Conservation (phyloP, 139 green algal genomes). For the Chlorella sp. region DNA sequence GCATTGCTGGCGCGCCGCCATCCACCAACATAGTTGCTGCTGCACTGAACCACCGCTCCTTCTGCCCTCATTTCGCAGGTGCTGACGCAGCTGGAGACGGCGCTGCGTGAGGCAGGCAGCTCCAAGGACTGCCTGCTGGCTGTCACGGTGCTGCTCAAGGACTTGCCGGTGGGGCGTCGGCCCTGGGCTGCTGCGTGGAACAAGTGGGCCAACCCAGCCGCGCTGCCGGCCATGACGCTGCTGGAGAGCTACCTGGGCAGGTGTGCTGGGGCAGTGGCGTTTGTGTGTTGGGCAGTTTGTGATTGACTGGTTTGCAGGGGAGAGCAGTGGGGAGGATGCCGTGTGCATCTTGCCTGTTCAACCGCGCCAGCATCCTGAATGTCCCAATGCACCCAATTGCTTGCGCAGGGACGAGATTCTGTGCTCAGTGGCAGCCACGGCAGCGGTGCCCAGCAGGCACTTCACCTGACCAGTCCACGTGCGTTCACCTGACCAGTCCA, state of each 20-base stretch:
- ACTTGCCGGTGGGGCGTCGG: neutral
- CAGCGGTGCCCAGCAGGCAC: neutral
- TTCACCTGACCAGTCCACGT: too few relatives aligned
- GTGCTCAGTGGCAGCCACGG: neutral
- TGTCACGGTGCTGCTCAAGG: conserved; percentile 23
- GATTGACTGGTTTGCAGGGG: too few relatives aligned
- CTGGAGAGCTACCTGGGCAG: conserved; percentile 2
- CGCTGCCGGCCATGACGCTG: neutral
- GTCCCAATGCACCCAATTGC: too few relatives aligned
- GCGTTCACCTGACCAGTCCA: too few relatives aligned
- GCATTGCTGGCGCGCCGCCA: too few relatives aligned
- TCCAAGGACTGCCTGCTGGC: conserved; percentile 5
- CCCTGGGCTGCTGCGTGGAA: conserved; percentile 12
- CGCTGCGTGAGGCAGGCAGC: neutral
- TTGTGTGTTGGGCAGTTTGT: too few relatives aligned
- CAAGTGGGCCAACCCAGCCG: neutral
- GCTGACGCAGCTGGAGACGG: conserved; percentile 5
- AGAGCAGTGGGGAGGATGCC: too few relatives aligned
- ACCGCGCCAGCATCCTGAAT: too few relatives aligned
- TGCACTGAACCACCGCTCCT: too few relatives aligned
- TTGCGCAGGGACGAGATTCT: neutral
- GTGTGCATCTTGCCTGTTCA: too few relatives aligned
- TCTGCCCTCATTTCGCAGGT: neutral
- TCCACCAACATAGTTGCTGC: too few relatives aligned
- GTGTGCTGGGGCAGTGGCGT: too few relatives aligned